phyloP scores from a whole-genome alignment of 768 basidiomycete genomes.

The Boletus eberwhitei region DNA sequence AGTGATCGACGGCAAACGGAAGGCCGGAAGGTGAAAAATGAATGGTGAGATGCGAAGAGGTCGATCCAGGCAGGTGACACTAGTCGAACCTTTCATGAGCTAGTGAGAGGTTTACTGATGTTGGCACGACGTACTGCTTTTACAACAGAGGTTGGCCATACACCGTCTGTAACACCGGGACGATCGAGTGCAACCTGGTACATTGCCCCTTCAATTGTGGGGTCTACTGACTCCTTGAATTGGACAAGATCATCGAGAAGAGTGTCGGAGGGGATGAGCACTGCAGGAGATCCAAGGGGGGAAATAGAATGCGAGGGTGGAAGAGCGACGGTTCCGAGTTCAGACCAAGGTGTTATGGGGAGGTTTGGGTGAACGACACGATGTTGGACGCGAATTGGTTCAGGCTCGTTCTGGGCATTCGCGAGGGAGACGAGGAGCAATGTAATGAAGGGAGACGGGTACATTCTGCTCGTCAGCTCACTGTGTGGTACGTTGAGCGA shows the following conservation, averaged over 20 bases:
- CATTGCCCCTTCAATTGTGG: slow-evolving; percentile 41
- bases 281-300: slow-evolving; percentile 31
- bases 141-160: slow-evolving; percentile 32
- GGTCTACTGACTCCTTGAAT: slow-evolving; percentile 41
- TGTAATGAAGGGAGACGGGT: not conserved
- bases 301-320: slow-evolving; percentile 33
- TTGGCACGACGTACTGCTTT: slow-evolving; percentile 53
- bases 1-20: slow-evolving; percentile 72
- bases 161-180: slow-evolving; percentile 39
- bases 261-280: slow-evolving; percentile 39
- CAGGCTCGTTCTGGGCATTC: slow-evolving; percentile 11
- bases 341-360: slow-evolving; percentile 22
- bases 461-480: slow-evolving; percentile 10
- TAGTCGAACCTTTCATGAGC: slow-evolving; percentile 29
- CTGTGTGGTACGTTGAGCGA: slow-evolving; percentile 2
- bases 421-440: slow-evolving; percentile 14
- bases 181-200: slow-evolving; percentile 71
- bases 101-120: slow-evolving; percentile 32
- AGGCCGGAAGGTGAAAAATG: slow-evolving; percentile 45
- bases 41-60: slow-evolving; percentile 55
- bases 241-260: slow-evolving; percentile 45
- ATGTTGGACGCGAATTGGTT: slow-evolving; percentile 22
- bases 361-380: slow-evolving; percentile 33
- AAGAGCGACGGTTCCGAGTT: slow-evolving; percentile 25
- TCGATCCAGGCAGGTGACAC: slow-evolving; percentile 63